Evolutionary conservation across 1,139 yeast genomes (phyloP), one percentile per base, ranked within the genome.

Genomic region (Meyerozyma elateridarum): DNA sequence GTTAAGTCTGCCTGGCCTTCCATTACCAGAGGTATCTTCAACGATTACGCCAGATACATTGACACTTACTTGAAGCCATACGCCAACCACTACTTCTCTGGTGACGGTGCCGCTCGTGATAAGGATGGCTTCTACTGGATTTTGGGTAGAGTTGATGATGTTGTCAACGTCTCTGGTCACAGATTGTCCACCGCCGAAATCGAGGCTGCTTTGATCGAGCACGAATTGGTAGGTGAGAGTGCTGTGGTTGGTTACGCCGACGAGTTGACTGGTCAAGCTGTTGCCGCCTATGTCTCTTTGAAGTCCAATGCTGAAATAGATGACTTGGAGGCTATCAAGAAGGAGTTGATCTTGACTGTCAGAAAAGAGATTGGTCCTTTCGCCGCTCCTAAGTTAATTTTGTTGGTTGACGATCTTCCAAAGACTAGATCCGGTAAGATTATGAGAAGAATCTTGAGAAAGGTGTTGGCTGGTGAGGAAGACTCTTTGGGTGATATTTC

Each of bases 101-200:
- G 91, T 44, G 91, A 82, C 54, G 89, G 89, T 59, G 88, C 87
- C 25, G 88, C 87, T 9, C 73, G 88, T 51, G 91, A 82, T 53
- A 60, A 63, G 36, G 88, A 82, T 51, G 89, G 89, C 2, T 81
- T 75, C 61, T 79, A 65, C 61, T 82, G 89, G 89, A 81, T 82
- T 44, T 64, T 79, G 52, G 91, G 91, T 44, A 71, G 91, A 59
- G 89, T 81, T 36, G 91, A 82, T 51, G 91, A 82, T 54, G 91
- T 82, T 34, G 89, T 82, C 33, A 82, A 82, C 49, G 89, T 82
- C 22, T 78, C 85, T 27, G 91, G 89, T 30, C 91, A 82, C 59
- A 65, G 91, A 53, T 67, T 82, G 47, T 80, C 88, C 8, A 82
- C 91, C 22, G 89, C 91, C 8, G 91, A 82, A 59, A 81, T 82